Evolutionary conservation across 1,284 basidiomycete species (phyloP).

Genomic region (Cutaneotrichosporon cyanovorans): DNA sequence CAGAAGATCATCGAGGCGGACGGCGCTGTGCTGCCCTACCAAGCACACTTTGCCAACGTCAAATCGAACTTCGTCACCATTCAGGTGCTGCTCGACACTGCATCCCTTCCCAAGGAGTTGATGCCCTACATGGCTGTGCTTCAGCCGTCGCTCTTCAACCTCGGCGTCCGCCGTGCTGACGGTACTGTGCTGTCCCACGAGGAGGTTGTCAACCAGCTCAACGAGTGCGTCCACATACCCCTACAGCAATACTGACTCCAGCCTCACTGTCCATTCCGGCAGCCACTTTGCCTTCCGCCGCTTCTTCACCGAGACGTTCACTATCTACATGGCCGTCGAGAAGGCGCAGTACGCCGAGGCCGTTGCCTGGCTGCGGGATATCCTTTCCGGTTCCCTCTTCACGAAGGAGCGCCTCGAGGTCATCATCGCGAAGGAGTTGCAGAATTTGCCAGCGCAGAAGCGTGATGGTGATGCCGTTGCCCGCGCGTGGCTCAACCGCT

Average conservation of each 20-base stretch:
- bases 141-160: constrained; percentile 76
- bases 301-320: constrained; percentile 66
- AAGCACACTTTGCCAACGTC: constrained; percentile 83
- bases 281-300: constrained; percentile 62
- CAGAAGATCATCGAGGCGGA: constrained; percentile 65
- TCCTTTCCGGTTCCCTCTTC: constrained; percentile 77
- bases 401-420: constrained; percentile 78
- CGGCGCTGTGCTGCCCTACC: constrained; percentile 66
- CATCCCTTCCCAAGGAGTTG: constrained; percentile 61
- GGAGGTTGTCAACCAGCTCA: constrained; percentile 81
- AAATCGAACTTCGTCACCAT: constrained; percentile 89
- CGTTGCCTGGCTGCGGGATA: constrained; percentile 79
- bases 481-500: constrained; percentile 60
- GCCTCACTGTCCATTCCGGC: constrained; percentile 77
- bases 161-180: constrained; percentile 66
- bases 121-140: constrained; percentile 80
- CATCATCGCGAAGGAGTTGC: constrained; percentile 78
- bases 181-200: constrained; percentile 74
- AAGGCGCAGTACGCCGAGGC: constrained; percentile 69
- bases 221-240: constrained; percentile 44
- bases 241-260: neutral
- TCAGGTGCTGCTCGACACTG: constrained; percentile 69
- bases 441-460: constrained; percentile 88
- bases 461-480: constrained; percentile 78
- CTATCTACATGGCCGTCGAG: constrained; percentile 78